These are phyloP conservation scores for Ananas comosus DNA, from an alignment of 176 grass and related monocot genomes.

Conservation along the genomic window DNA sequence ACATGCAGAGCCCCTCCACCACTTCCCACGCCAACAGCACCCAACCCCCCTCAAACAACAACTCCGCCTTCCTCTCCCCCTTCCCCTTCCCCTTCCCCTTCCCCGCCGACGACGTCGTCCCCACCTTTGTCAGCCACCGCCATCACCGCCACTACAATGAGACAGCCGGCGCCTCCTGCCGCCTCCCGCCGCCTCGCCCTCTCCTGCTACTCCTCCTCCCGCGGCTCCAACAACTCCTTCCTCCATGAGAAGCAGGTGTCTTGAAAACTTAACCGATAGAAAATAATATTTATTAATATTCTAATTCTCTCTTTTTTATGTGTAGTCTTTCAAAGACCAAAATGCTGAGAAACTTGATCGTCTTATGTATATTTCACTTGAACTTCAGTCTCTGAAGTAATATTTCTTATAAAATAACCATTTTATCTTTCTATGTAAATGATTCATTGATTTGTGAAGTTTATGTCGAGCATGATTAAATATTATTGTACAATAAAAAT, in stretches of 20 bases:
- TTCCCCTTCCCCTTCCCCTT: slow-evolving; percentile 44
- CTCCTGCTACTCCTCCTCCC: slow-evolving; percentile 87
- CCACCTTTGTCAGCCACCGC: not conserved
- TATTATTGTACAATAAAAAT: too few species aligned
- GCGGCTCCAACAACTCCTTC: slow-evolving; percentile 80
- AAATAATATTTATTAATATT: not conserved
- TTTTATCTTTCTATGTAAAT: too few species aligned
- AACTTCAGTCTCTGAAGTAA: too few species aligned
- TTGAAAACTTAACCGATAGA: too few species aligned
- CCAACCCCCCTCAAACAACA: slow-evolving; percentile 45
- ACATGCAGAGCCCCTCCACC: slow-evolving; percentile 79
- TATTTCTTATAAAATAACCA: too few species aligned
- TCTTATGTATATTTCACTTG: too few species aligned
- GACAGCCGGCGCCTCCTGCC: slow-evolving; percentile 37
- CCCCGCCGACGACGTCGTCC: slow-evolving; percentile 23
- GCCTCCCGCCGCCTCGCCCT: slow-evolving; percentile 64
- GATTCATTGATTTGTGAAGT: too few species aligned
- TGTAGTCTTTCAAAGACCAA: too few species aligned
- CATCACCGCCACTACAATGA: not conserved
- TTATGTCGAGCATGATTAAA: too few species aligned
- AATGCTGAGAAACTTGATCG: too few species aligned
- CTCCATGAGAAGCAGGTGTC: slow-evolving; percentile 40
- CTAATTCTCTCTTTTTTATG: too few species aligned
- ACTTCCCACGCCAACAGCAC: slow-evolving; percentile 56
- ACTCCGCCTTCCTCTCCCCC: slow-evolving; percentile 54